Evolutionary conservation across 2,329 filamentous ascomycete species (phyloP), one percentile per base, ranked within the genome.

Genomic region (Trichoderma sp.): DNA sequence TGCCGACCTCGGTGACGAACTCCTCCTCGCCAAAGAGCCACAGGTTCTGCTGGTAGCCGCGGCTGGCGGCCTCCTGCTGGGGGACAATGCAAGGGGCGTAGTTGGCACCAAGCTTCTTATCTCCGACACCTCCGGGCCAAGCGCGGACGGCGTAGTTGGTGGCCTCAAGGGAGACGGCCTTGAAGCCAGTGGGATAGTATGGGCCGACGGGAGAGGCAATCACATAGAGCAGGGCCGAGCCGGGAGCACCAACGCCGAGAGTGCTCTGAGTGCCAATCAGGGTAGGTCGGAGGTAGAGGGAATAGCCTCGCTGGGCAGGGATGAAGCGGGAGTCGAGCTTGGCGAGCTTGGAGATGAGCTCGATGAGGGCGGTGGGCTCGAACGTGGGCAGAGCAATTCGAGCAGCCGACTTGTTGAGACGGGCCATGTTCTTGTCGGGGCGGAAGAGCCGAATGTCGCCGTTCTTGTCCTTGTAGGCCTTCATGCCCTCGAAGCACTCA

Each of bases 11-110:
- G 56, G 95, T 99, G 68, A 98, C 90, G 76, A 90, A 97, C 79
- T 98, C 93, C 80, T 98, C 93, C 76, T 96, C 90, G 52, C 94
- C 94, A 77, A 98, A 99, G 35, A 99, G 84, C 95, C 95, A 99
- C 64, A 99, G 86, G 81, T 98, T 99, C 84, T 99, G 95, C 82
- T 98, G 94, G 86, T 94, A 97, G 25, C 95, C 95, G 67, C 93
- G 89, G 79, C 89, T 91, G 54, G 93, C 93, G 50, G 95, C 95
- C 81, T 97, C 88, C 75, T 95, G 87, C 82, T 99, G 95, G 19
- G 95, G 95, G n/a, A 98, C 84, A 75, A 99, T 94, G 83, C 95
- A 98, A 6, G 95, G 95, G n/a, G 95, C 95, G 79, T 99, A 99
- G 87, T 99, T 99, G 76, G 94, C 95, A 70, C 95, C 95, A 37